These are phyloP conservation scores for Yarrowia porcina DNA, from an alignment of 805 yeast genomes.

Conservation along the genomic window DNA sequence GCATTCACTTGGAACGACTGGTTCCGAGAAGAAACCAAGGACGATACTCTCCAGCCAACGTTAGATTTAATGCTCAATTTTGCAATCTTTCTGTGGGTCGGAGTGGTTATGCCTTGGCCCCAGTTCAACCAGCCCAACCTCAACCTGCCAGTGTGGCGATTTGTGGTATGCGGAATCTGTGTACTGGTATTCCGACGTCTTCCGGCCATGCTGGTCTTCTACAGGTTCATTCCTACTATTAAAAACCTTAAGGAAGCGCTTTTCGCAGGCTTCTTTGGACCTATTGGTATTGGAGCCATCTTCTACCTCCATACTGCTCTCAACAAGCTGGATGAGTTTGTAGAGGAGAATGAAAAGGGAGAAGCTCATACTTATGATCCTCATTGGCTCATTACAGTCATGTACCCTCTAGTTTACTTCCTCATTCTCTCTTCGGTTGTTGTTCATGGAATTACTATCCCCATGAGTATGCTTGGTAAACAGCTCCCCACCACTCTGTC, in stretches of 20 bases:
- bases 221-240: conserved; percentile 59
- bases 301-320: conserved; percentile 50
- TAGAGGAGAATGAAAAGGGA: conserved; percentile 12
- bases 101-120: conserved; percentile 69
- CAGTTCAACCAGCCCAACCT: conserved; percentile 45
- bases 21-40: conserved; percentile 56
- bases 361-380: conserved; percentile 24
- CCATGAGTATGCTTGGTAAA: conserved; percentile 25
- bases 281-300: conserved; percentile 70
- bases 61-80: conserved; percentile 63
- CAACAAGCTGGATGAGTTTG: conserved; percentile 39
- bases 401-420: conserved; percentile 71
- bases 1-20: conserved; percentile 66
- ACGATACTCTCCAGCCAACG: conserved; percentile 61
- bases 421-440: conserved; percentile 66
- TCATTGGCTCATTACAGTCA: conserved; percentile 46
- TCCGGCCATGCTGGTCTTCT: conserved; percentile 44
- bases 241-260: conserved; percentile 64
- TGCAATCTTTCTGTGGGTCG: conserved; percentile 66
- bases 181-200: conserved; percentile 39
- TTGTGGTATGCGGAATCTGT: conserved; percentile 37
- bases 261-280: conserved; percentile 74
- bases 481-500: conserved; percentile 10
- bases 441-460: conserved; percentile 57
- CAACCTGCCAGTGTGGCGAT: conserved; percentile 38